phyloP scores from a whole-genome alignment of 306 rosid genomes.

The Purshia tridentata region DNA sequence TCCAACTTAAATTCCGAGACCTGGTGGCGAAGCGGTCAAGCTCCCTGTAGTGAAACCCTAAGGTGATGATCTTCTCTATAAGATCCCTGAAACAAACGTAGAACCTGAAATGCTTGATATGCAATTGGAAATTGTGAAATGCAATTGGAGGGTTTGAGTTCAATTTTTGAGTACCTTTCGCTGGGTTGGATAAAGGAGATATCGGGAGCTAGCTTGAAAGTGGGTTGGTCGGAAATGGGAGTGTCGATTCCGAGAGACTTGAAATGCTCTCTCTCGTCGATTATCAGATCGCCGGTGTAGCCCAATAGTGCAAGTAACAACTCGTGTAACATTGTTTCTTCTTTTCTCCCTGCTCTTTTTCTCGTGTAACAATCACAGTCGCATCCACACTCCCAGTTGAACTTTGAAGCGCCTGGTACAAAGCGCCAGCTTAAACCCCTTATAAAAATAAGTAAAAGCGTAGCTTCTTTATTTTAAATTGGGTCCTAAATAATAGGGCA shows the following conservation, averaged over 20 bases:
- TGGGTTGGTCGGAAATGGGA: conserved; percentile 61
- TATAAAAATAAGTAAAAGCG: no score
- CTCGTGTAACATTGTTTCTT: conserved; percentile 73
- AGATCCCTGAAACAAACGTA: conserved; percentile 58
- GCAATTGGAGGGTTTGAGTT: background rate
- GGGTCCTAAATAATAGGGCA: no score
- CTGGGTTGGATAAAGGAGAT: conserved; percentile 84
- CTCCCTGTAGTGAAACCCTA: conserved; percentile 93
- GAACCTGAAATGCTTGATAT: background rate
- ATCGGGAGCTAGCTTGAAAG: conserved; percentile 83
- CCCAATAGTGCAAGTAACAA: conserved; percentile 79
- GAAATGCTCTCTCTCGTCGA: conserved; percentile 66
- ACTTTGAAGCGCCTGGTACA: no score
- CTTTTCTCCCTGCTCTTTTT: background rate
- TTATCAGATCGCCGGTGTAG: conserved; percentile 90
- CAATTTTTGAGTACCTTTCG: conserved; percentile 47
- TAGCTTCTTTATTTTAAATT: no score
- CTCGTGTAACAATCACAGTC: no score
- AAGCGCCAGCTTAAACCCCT: no score
- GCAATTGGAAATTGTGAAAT: conserved; percentile 8
- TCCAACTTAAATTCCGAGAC: conserved; percentile 89
- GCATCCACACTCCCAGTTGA: no score
- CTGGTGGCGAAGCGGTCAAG: conserved; percentile 75
- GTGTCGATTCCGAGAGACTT: conserved; percentile 40
- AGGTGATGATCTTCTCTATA: conserved; percentile 70